Conservation (phyloP, 176 grass and related monocot species). For the Triticum urartu region DNA sequence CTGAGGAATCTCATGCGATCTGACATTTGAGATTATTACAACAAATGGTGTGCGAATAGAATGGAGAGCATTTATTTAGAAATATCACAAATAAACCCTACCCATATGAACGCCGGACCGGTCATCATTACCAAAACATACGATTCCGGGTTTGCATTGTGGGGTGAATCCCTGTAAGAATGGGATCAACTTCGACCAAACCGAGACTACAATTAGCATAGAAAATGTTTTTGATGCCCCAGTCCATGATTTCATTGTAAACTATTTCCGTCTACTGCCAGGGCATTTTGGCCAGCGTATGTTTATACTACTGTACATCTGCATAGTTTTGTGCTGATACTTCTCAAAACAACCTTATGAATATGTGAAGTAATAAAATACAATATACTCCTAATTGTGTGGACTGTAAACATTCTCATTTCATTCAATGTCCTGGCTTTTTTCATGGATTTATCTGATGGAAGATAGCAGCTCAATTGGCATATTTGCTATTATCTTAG, state of each 20-base stretch:
- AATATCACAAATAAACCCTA: not conserved
- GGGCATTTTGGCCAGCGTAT: not conserved
- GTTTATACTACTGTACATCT: not conserved
- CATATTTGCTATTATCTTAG: not conserved
- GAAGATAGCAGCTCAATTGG: not conserved
- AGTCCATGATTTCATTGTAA: not conserved
- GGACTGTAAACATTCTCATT: not conserved
- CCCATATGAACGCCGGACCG: not conserved
- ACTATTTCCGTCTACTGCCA: not conserved
- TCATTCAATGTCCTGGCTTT: not conserved
- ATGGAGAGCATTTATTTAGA: not conserved
- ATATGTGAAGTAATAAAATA: not conserved
- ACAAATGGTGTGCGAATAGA: not conserved
- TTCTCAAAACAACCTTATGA: not conserved
- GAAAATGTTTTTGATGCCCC: not conserved
- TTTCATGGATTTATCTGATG: not conserved
- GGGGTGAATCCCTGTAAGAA: not conserved
- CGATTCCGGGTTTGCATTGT: not conserved
- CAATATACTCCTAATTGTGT: not conserved
- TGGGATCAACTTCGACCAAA: not conserved
- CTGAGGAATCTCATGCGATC: not conserved
- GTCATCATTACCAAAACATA: not conserved
- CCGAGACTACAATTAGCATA: not conserved
- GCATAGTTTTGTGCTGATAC: not conserved
- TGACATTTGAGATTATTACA: not conserved